phyloP scores from a whole-genome alignment of 2,329 filamentous ascomycete genomes.

The Fusarium zealandicum region DNA sequence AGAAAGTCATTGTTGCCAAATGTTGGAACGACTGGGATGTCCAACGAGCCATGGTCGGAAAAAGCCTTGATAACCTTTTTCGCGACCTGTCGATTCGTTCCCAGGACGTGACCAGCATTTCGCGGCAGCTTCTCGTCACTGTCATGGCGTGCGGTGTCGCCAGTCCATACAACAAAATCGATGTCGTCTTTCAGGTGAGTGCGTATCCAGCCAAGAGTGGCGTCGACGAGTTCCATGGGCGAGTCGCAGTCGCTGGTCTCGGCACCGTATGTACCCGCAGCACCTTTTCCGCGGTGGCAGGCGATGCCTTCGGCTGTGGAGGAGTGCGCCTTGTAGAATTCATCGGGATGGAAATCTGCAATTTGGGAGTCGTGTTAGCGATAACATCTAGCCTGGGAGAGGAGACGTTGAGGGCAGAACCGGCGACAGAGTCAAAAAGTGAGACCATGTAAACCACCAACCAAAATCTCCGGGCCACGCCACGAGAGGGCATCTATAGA shows the following conservation, averaged over 20 bases:
- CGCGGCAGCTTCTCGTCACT: slow-evolving; percentile 84
- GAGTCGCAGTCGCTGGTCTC: slow-evolving; percentile 90
- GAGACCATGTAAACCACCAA: slow-evolving; percentile 11
- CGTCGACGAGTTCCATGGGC: slow-evolving; percentile 80
- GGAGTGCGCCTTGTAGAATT: slow-evolving; percentile 81
- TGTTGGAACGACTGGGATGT: slow-evolving; percentile 84
- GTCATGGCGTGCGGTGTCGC: slow-evolving; percentile 88
- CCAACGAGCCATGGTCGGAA: slow-evolving; percentile 61
- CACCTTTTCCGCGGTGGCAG: slow-evolving; percentile 81
- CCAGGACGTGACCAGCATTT: slow-evolving; percentile 75
- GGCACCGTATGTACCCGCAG: slow-evolving; percentile 82
- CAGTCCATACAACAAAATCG: slow-evolving; percentile 93
- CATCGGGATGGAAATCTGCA: slow-evolving; percentile 89
- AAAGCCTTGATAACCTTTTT: slow-evolving; percentile 81
- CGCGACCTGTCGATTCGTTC: slow-evolving; percentile 78
- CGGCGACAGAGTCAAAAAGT: background rate
- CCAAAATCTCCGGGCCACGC: slow-evolving; percentile 4
- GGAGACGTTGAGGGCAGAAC: slow-evolving; percentile 18
- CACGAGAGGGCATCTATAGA: background rate
- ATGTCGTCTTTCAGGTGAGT: slow-evolving; percentile 78
- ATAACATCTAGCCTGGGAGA: background rate
- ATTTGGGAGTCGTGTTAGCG: slow-evolving; percentile 18
- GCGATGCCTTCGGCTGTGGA: slow-evolving; percentile 72
- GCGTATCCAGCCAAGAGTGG: slow-evolving; percentile 88
- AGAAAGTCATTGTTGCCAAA: slow-evolving; percentile 98